Evolutionary conservation across 768 basidiomycete species (phyloP).

Genomic region (Pisolithus albus): DNA sequence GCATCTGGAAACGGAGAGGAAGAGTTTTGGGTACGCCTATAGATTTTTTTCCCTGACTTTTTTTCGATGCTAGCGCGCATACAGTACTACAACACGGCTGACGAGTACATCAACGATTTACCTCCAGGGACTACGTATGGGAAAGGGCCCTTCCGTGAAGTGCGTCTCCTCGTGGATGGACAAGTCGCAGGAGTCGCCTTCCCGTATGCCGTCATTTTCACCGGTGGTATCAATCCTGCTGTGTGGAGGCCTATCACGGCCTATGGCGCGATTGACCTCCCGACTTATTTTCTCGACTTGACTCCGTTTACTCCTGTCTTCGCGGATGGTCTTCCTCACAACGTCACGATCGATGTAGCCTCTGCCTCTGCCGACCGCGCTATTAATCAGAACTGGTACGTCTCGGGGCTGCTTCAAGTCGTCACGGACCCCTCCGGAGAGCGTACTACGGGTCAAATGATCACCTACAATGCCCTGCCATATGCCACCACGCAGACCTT

Average conservation of each 20-base stretch:
- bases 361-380: constrained; percentile 60
- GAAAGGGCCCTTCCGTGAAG: constrained; percentile 55
- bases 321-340: constrained; percentile 62
- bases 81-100: constrained; percentile 64
- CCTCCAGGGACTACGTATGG: constrained; percentile 42
- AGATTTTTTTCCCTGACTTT: not conserved
- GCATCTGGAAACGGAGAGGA: constrained; percentile 62
- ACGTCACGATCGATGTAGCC: constrained; percentile 63
- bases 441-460: constrained; percentile 66
- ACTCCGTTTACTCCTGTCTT: constrained; percentile 72
- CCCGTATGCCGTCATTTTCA: constrained; percentile 61
- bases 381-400: constrained; percentile 74
- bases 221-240: constrained; percentile 63
- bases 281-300: constrained; percentile 71
- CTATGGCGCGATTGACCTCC: constrained; percentile 70
- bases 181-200: constrained; percentile 49
- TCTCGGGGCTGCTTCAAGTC: constrained; percentile 65
- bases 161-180: constrained; percentile 53
- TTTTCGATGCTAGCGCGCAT: not conserved
- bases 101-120: constrained; percentile 49
- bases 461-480: constrained; percentile 46
- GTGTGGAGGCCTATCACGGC: constrained; percentile 77
- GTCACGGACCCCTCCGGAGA: constrained; percentile 54
- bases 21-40: constrained; percentile 66
- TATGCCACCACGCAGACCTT: constrained; percentile 48